Conservation (phyloP, 371 early-diverging fungal species). For the Actinomortierella wolfii region DNA sequence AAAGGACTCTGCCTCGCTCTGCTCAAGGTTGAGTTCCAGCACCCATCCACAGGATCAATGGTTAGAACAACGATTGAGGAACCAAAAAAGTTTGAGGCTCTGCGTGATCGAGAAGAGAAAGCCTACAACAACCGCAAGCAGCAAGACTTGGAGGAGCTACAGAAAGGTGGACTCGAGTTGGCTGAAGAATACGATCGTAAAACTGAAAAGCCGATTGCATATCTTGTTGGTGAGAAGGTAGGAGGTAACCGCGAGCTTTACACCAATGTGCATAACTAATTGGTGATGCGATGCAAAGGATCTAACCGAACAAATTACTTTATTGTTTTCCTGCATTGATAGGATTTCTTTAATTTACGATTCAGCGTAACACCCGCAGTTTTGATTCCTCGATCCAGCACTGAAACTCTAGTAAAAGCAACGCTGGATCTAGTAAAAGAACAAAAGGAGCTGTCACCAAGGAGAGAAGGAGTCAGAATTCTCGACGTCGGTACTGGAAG, state of each 20-base stretch:
- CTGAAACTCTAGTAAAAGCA: conserved; percentile 67
- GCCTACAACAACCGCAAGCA: conserved; percentile 57
- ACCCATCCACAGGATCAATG: conserved; percentile 38
- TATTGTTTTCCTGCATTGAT: neutral
- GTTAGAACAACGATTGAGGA: conserved; percentile 43
- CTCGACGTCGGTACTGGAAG: conserved; percentile 82
- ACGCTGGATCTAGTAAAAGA: conserved; percentile 23
- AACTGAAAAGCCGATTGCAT: conserved; percentile 58
- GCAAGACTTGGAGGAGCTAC: conserved; percentile 54
- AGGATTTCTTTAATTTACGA: conserved; percentile 60
- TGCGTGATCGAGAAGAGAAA: conserved; percentile 62
- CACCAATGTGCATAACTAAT: neutral
- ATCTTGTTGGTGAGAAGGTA: conserved; percentile 60
- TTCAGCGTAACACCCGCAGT: conserved; percentile 69
- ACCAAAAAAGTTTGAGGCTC: conserved; percentile 53
- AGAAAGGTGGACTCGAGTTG: conserved; percentile 42
- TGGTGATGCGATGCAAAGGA: conserved; percentile 6
- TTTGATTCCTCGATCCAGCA: conserved; percentile 73
- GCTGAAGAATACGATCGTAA: conserved; percentile 34
- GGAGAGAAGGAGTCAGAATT: conserved; percentile 29
- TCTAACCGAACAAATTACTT: conserved; percentile 1
- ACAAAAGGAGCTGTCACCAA: neutral
- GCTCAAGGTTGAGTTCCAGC: conserved; percentile 49
- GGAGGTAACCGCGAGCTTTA: neutral
- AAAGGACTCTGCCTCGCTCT: conserved; percentile 68